phyloP scores from a whole-genome alignment of 2,329 filamentous ascomycete genomes.

The Hypoxylon sp. region DNA sequence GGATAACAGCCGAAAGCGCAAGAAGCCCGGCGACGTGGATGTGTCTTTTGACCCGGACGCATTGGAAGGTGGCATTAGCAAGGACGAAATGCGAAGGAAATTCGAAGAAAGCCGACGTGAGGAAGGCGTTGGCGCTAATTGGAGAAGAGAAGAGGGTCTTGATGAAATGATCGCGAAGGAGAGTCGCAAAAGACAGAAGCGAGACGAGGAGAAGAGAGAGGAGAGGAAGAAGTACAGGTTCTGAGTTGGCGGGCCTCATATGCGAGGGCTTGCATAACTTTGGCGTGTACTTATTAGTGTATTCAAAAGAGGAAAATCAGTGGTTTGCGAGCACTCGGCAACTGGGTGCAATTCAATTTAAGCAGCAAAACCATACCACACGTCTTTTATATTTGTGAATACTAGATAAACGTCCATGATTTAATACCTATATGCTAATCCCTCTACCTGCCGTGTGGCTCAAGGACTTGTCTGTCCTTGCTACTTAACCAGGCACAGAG shows the following conservation, averaged over 20 bases:
- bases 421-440: not conserved
- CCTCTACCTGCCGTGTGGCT: not conserved
- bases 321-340: conserved; percentile 2
- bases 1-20: conserved; percentile 80
- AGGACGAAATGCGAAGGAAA: conserved; percentile 83
- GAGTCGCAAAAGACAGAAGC: conserved; percentile 89
- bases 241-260: conserved; percentile 48
- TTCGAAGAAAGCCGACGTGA: conserved; percentile 82
- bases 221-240: conserved; percentile 73
- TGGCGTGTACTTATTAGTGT: conserved; percentile 40
- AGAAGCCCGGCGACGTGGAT: conserved; percentile 97
- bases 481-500: not conserved
- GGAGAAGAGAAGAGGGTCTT: conserved; percentile 87
- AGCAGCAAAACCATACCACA: not conserved
- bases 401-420: conserved; percentile 1
- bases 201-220: conserved; percentile 83
- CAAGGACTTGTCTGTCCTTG: not conserved
- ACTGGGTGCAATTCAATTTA: conserved; percentile 16
- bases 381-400: not conserved
- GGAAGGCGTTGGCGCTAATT: conserved; percentile 77
- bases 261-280: conserved; percentile 15
- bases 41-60: conserved; percentile 91
- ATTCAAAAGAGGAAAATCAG: conserved; percentile 29
- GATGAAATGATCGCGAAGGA: conserved; percentile 97
- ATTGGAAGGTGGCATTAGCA: conserved; percentile 81